Evolutionary conservation across 2,329 filamentous ascomycete species (phyloP).

Genomic region (Alternaria postmessia): DNA sequence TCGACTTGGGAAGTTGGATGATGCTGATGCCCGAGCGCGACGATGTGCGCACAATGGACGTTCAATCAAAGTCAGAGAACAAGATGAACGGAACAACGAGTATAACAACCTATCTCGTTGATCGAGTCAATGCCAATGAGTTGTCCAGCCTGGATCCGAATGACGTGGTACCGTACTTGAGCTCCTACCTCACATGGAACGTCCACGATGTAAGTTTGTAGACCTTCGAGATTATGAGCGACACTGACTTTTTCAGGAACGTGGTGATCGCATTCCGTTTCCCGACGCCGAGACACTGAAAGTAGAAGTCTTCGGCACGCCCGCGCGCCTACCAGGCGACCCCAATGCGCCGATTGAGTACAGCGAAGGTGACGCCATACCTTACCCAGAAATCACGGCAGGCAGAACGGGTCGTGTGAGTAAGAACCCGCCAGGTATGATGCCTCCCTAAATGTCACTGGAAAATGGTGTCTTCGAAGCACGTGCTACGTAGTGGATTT

Average conservation of each 20-base stretch:
- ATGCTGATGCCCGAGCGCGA: slow-evolving; percentile 27
- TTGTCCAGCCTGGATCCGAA: slow-evolving; percentile 29
- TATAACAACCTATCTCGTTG: slow-evolving; percentile 39
- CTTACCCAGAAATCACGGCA: slow-evolving; percentile 22
- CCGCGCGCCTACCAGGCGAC: slow-evolving; percentile 29
- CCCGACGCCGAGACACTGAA: slow-evolving; percentile 20
- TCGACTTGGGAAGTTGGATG: slow-evolving; percentile 39
- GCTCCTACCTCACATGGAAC: slow-evolving; percentile 38
- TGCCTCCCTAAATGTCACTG: not conserved
- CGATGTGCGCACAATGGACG: not conserved
- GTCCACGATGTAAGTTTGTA: slow-evolving; percentile 32
- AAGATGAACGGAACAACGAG: slow-evolving; percentile 27
- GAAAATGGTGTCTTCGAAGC: not conserved
- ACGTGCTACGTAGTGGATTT: not conserved
- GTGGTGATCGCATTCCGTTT: slow-evolving; percentile 14
- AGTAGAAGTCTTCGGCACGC: slow-evolving; percentile 26
- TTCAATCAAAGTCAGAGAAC: not conserved
- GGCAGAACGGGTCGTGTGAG: not conserved
- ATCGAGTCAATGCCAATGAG: slow-evolving; percentile 26
- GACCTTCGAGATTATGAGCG: not conserved
- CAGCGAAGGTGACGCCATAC: slow-evolving; percentile 9
- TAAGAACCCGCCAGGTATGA: not conserved
- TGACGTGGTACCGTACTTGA: slow-evolving; percentile 40
- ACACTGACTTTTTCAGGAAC: not conserved
- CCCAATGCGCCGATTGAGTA: slow-evolving; percentile 25